Base-by-base conservation (phyloP, 2,329 filamentous ascomycete genomes). In the Talaromyces pinophilus region DNA sequence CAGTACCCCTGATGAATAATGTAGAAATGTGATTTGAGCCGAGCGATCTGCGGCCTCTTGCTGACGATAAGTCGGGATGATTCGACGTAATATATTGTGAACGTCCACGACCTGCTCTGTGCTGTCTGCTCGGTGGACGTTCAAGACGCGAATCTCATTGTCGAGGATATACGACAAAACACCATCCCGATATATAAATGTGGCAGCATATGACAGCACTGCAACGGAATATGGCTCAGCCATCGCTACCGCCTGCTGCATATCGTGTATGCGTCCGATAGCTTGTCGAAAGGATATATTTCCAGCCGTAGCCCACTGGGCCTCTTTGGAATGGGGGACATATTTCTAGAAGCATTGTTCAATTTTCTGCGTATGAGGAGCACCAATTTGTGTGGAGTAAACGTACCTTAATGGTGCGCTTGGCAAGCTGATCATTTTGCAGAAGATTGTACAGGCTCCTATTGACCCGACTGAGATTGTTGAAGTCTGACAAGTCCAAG, bases 171-270 rank as follows among this genome's bases (percentile, higher is more conserved):
- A 90, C 70, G 89, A 91, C 17, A 93, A 78, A 11, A 86, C 81
- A 5, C 90, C 89, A 66, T 87, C 82, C 19, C 81, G 80, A 73
- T 90, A 92, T 1, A 88, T 55, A 75, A 89, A 92, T 3, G 82
- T 81, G 28, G 87, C 83, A 3, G 84, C 88, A 62, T 86, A 80
- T 3, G 84, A 89, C 38, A 92, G 73, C 0, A 88, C 79, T 2
- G 84, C 84, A 17, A 85, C 84, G 0, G 86, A 82, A 72, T 87
- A 92, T 0, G 91, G 91, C 38, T 82, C 77, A 5, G 87, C 88
- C 25, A 81, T 82, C 3, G 87, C 82, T 59, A 91, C 80, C 25
- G 90, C 87, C 62, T 85, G 77, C 62, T 85, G 82, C 59, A 88
- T 82, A 72, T 90, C 88, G 67, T 86, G 85, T 10, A 89, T 80